A percentile compares a stretch with the other conserved stretches of the same genome.
Evolutionary conservation across 108 stramenopile species (phyloP).

Genomic region (Skeletonema menzelii): DNA sequence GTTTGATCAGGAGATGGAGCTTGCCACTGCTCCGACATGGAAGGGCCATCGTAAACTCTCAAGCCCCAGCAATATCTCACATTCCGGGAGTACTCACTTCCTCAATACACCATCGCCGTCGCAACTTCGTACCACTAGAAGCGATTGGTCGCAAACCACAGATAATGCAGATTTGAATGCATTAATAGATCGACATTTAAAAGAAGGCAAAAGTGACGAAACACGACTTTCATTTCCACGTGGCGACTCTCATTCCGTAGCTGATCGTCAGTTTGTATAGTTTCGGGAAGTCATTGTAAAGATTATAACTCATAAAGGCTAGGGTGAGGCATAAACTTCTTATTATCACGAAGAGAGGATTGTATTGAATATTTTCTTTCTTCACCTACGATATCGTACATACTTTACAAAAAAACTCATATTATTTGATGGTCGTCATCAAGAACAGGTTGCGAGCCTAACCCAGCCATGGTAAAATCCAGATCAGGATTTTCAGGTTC

Average conservation of each 20-base stretch:
- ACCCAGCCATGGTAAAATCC: conserved; percentile 17
- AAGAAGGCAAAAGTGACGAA: neutral
- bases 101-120: neutral
- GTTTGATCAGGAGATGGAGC: neutral
- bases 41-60: neutral
- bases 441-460: conserved; percentile 9
- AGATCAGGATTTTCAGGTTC: conserved; percentile 26
- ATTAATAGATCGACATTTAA: neutral
- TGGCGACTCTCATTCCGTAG: neutral
- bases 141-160: neutral
- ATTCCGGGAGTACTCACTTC: neutral
- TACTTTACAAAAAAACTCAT: neutral
- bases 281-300: neutral
- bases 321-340: too few relatives aligned
- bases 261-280: neutral
- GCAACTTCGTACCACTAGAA: neutral
- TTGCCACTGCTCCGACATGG: neutral
- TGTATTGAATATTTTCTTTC: too few relatives aligned
- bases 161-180: neutral
- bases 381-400: too few relatives aligned
- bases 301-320: neutral
- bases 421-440: conserved; percentile 10
- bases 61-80: neutral
- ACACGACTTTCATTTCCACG: neutral
- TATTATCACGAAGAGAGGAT: too few relatives aligned